Base-by-base conservation (phyloP, 2,329 filamentous ascomycete species). In the Aureobasidium sp. region DNA sequence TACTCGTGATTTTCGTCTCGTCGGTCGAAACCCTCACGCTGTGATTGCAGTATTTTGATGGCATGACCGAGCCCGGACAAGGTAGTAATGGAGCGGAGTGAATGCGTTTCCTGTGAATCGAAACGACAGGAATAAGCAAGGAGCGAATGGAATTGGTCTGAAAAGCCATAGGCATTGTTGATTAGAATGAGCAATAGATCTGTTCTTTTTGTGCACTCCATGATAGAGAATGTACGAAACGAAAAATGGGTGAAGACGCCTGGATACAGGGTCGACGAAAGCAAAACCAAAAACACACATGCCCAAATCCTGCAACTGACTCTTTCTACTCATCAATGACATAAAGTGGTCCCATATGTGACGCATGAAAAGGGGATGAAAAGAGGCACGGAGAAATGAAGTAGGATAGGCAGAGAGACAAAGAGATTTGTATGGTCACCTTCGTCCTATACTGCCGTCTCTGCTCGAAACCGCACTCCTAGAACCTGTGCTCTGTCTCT, bases 391-490 rank as follows among this genome's bases (percentile, higher is more conserved):
- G 10, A 23, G 50, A 41, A 56, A n/a, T 12, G 57, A 51, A 51
- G 26, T 34, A 41, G 7, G 10, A 36, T 17, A 34, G 44, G 26
- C 26, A 41, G 26, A 34, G 46, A 42, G 32, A 48, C 46, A 58
- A 48, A 32, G 39, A 58, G 39, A 58, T 37, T 27, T 39, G 51
- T 23, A 39, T 52, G 50, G 34, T 60, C 57, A 60, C 57, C 57
- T 60, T 60, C 57, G 41, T 27, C 57, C 57, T 12, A 60, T 17
- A 26, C 57, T 60, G 39, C 57, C 57, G 7, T 60, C 57, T 9
- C 46, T 60, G 36, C 57, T 60, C 6, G 56, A 60, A 36, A 60
- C 56, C 3, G 44, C 56, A 34, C 46, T 60, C 26, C 46, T 50
- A 34, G 57, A 60, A 17, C 57, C 57, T 2, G 57, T 60, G 8